Percentiles rank a stretch among this genome's conserved stretches.
phyloP scores from a whole-genome alignment of 2,329 filamentous ascomycete species.

The Raffaelea deltoideospora region DNA sequence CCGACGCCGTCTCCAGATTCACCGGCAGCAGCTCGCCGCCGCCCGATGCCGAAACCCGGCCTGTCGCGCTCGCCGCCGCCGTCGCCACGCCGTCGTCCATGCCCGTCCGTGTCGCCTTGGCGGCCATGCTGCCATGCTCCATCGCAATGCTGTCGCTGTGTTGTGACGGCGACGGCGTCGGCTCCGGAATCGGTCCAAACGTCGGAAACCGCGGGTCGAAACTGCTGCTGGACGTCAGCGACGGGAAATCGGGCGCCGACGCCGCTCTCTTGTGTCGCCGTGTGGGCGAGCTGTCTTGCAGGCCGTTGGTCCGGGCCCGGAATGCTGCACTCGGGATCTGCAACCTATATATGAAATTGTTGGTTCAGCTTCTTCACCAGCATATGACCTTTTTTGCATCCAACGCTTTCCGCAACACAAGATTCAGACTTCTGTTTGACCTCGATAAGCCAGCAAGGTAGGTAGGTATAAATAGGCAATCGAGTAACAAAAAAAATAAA shows the following conservation, averaged over 20 bases:
- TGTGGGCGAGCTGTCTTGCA: constrained; percentile 9
- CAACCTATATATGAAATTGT: background rate
- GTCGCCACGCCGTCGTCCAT: too few species aligned
- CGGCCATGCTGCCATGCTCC: constrained; percentile 2
- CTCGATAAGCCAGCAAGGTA: too few species aligned
- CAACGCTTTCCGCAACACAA: too few species aligned
- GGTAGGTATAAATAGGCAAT: too few species aligned
- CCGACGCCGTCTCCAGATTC: constrained; percentile 6
- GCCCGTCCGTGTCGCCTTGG: too few species aligned
- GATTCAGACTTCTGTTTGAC: too few species aligned
- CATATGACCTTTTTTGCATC: too few species aligned
- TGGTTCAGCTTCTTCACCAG: too few species aligned
- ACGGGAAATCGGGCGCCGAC: constrained; percentile 31
- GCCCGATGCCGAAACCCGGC: too few species aligned
- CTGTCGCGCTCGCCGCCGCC: too few species aligned
- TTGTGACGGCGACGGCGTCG: constrained; percentile 13
- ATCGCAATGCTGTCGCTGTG: constrained; percentile 10
- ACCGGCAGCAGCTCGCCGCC: too few species aligned
- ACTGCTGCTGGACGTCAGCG: constrained; percentile 9
- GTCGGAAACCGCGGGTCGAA: constrained; percentile 10
- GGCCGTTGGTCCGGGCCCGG: constrained; percentile 1
- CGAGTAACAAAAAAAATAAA: too few species aligned
- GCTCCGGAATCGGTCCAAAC: constrained; percentile 13
- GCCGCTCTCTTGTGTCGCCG: constrained; percentile 31
- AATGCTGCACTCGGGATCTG: constrained; percentile 1